Conservation (phyloP, 345 rosid genomes). For the Eucalyptus viminalis region DNA sequence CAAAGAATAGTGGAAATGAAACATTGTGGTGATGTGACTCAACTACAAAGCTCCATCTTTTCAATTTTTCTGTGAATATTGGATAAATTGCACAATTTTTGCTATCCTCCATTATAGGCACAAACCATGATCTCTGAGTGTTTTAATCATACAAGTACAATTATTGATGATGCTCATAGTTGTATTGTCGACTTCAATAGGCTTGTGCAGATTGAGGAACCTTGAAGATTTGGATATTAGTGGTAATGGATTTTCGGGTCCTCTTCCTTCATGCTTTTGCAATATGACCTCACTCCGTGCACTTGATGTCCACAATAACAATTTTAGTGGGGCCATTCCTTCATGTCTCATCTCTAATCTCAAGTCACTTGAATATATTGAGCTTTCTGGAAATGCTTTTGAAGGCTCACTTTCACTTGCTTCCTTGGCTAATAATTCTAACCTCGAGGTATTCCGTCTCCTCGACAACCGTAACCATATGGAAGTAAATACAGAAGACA, state of each 20-base stretch:
- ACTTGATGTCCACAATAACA: background rate
- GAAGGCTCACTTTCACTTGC: background rate
- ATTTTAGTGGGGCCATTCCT: background rate
- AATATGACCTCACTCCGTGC: background rate
- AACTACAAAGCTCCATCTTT: no score
- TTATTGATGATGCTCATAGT: background rate
- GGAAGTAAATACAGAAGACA: background rate
- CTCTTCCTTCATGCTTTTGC: background rate
- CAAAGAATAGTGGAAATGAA: background rate
- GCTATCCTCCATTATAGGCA: background rate
- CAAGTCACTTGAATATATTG: background rate
- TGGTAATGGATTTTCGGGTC: background rate
- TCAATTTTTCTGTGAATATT: background rate
- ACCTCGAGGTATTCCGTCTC: background rate
- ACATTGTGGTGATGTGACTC: background rate
- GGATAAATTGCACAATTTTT: background rate
- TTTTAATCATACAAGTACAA: background rate
- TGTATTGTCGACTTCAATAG: background rate
- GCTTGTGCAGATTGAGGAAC: background rate
- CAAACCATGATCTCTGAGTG: background rate
- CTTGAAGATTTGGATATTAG: background rate
- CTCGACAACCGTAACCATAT: accelerated
- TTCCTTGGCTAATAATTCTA: background rate
- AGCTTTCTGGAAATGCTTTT: background rate
- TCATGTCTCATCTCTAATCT: background rate